Base-by-base conservation (phyloP, 2,329 filamentous ascomycete genomes). In the Ophiocordyceps sinensis region DNA sequence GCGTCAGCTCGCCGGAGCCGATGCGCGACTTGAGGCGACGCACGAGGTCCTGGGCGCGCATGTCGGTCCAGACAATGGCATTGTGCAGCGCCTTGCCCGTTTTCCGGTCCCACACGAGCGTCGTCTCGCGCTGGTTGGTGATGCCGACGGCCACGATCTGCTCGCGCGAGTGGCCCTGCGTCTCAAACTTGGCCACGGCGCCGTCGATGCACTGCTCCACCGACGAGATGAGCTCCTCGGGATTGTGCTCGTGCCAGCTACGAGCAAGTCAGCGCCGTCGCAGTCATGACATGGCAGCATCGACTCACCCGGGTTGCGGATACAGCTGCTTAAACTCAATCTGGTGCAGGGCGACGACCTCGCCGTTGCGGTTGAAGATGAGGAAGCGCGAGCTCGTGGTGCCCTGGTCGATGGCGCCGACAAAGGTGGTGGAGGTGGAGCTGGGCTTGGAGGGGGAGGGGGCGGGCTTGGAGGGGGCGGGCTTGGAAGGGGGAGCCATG, bases 161-260 rank as follows among this genome's bases (percentile, higher is more conserved):
- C 40, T 70, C 66, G 47, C 71, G 68, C 36, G 71, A 71, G 61
- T 86, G 74, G 37, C 84, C 84, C 45, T 76, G 66, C 17, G 73
- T 70, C 42, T 81, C 64, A 59, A 89, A 89, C 7, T 73, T 64
- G 49, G 77, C 70, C 39, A 82, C 76, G 2, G 82, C 82, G 45
- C 76, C 74, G 50, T 87, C 80, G 48, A 91, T 85, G 60, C 85
- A 91, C 48, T 70, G 67, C 53, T 83, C 73, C 21, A 87, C 82
- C 1, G 83, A 83, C 40, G 68, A 66, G 30, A 88, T 62, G 45
- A 91, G 70, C 61, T 88, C 83, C 45, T 76, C 67, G 10, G 84
- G 83, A 52, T 89, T 82, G 59, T 89, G 84, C 61, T 91, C 85
- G 60, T 89, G 82, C 84, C 83, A 89, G 57, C 83, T 87, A 28